Base-by-base conservation (phyloP, 2,329 filamentous ascomycete species). In the Alternaria incomplexa region DNA sequence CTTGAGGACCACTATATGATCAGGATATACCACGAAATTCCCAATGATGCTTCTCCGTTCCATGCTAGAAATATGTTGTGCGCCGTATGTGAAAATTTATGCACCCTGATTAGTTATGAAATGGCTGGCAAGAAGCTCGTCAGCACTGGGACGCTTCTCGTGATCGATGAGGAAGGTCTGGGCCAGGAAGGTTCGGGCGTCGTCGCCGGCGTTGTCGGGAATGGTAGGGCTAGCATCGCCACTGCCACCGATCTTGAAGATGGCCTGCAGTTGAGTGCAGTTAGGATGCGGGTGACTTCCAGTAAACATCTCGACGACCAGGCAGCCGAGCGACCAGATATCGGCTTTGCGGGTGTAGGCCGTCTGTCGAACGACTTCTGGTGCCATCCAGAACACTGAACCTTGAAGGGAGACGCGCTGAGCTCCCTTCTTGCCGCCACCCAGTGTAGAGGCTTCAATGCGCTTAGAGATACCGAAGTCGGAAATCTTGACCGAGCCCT, bases 351-450 rank as follows among this genome's bases (percentile, higher is more conserved):
- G 93, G 6, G 95, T 98, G 82, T 99, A 97, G 6, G 93, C 94
- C 4, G 95, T 98, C 82, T 98, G 96, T 75, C 96, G 96, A 66
- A 99, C 96, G 20, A 99, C 96, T 83, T 99, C 96, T 9, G 96
- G 96, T 1, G 96, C 96, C 96, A 99, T 99, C 96, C 96, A 99
- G 83, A 97, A 99, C 56, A 99, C 96, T 25, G 93, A 97, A 13
- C 96, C 96, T 80, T 99, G 96, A 4, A 99, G 87, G 2, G 95
- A 98, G 11, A 89, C 75, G 84, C 90, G 72, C 85, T 71, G 74
- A 17, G 71, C 73, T 43, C 71, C 73, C 67, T 77, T 77, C 63
- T 77, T 77, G 54, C 69, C 58, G 11, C 71, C 72, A 43, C 73
- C 76, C 47, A 97, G 88, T 63, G 94, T 96, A 61, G 93, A 91